phyloP scores from a whole-genome alignment of 768 basidiomycete genomes.

The Russula emetica region DNA sequence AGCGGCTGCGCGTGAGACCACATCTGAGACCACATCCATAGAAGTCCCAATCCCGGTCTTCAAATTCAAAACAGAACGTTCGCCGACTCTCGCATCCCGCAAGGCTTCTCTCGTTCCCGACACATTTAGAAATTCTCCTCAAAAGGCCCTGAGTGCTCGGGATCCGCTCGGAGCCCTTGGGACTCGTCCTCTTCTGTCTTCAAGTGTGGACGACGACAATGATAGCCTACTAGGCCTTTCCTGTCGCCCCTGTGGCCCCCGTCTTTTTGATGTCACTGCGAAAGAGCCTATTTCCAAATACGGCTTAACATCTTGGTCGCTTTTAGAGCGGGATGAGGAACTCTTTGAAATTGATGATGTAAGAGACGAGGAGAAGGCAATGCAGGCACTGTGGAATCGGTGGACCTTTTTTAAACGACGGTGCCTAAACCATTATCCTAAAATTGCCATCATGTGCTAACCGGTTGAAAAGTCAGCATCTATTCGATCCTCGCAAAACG shows the following conservation, averaged over 20 bases:
- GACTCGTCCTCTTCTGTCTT: slow-evolving; percentile 48
- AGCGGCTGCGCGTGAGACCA: neutral
- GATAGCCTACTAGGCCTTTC: slow-evolving; percentile 48
- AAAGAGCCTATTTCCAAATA: slow-evolving; percentile 56
- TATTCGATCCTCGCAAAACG: slow-evolving; percentile 7
- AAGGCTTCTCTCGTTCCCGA: slow-evolving; percentile 4
- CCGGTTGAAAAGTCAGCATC: slow-evolving; percentile 8
- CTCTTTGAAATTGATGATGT: slow-evolving; percentile 69
- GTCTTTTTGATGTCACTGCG: slow-evolving; percentile 60
- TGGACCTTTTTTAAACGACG: slow-evolving; percentile 62
- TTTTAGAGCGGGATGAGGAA: slow-evolving; percentile 72
- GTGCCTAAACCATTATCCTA: neutral
- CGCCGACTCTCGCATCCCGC: neutral
- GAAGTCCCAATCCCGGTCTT: neutral
- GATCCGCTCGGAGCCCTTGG: slow-evolving; percentile 41
- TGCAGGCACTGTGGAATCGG: slow-evolving; percentile 71
- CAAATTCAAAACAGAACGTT: slow-evolving; percentile 5
- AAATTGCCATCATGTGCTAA: neutral
- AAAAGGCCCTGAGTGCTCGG: neutral
- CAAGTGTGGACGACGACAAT: slow-evolving; percentile 33
- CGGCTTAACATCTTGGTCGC: slow-evolving; percentile 64
- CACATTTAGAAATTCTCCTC: neutral
- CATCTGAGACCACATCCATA: too few relatives aligned
- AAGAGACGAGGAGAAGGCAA: slow-evolving; percentile 71
- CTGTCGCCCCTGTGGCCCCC: slow-evolving; percentile 61